A percentile compares a stretch with the other conserved stretches of the same genome.
Conservation (phyloP, 805 yeast species). For the Pichia scutulata region DNA sequence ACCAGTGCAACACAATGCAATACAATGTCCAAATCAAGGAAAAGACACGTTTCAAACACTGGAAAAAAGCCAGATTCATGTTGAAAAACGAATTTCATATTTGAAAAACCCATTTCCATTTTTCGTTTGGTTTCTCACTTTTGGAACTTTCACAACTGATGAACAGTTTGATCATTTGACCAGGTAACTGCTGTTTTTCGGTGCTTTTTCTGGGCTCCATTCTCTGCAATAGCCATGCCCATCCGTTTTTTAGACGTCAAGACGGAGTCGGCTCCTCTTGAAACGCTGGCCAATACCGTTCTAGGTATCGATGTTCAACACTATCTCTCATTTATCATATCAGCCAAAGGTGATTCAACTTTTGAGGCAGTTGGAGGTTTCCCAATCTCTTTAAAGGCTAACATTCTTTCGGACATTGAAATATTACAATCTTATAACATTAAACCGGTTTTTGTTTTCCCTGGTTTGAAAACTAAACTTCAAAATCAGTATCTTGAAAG, state of each 20-base stretch:
- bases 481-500: slow-evolving; percentile 24
- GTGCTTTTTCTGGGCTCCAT: background rate
- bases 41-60: background rate
- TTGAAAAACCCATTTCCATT: background rate
- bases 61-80: background rate
- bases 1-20: background rate
- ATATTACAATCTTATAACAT: slow-evolving; percentile 50
- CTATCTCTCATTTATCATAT: background rate
- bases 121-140: background rate
- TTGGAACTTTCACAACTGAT: too few relatives aligned
- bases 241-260: background rate
- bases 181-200: background rate
- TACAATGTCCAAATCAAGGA: background rate
- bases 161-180: background rate
- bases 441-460: slow-evolving; percentile 73
- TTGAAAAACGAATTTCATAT: too few relatives aligned
- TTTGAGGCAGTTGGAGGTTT: background rate
- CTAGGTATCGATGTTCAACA: background rate
- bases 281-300: background rate
- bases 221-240: background rate
- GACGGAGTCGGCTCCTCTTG: background rate
- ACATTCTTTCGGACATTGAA: background rate
- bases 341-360: background rate
- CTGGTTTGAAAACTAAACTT: slow-evolving; percentile 48
- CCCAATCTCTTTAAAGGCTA: background rate